A percentile compares a stretch with the other conserved stretches of the same genome.
These are phyloP conservation scores for Populus tremula DNA, from an alignment of 345 rosid species.

Conservation along the genomic window DNA sequence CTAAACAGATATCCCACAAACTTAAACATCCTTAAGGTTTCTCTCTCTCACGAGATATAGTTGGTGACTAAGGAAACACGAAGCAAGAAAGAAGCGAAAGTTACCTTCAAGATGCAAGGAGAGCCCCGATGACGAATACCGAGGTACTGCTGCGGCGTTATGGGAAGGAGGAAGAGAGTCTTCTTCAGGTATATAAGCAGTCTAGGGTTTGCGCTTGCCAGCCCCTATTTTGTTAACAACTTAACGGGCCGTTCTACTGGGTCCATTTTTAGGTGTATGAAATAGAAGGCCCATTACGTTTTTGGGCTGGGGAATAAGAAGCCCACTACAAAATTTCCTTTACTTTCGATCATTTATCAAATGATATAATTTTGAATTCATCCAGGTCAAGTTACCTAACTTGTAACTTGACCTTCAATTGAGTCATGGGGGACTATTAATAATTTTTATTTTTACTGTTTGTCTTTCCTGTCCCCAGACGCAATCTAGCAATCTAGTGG, in stretches of 20 bases:
- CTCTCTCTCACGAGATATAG: background rate
- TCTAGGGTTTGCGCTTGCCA: background rate
- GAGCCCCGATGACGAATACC: background rate
- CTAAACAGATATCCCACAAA: no score
- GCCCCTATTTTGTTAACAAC: background rate
- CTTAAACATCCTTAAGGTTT: background rate
- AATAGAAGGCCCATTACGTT: no score
- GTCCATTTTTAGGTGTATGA: no score
- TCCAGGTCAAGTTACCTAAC: no score
- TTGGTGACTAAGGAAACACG: background rate
- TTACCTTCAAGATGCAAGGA: background rate
- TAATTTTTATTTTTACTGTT: no score
- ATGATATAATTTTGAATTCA: no score
- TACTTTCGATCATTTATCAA: background rate
- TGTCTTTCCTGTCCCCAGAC: no score
- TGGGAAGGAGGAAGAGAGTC: background rate
- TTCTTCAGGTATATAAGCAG: background rate
- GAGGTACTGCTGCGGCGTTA: background rate
- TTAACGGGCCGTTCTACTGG: background rate
- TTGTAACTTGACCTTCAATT: no score
- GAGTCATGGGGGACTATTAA: no score
- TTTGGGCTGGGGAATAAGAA: background rate
- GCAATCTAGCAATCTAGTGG: no score
- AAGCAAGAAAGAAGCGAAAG: background rate
- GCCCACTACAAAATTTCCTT: background rate